Conservation (phyloP, 1,139 yeast species). For the Lodderomyces orthopsilosis region DNA sequence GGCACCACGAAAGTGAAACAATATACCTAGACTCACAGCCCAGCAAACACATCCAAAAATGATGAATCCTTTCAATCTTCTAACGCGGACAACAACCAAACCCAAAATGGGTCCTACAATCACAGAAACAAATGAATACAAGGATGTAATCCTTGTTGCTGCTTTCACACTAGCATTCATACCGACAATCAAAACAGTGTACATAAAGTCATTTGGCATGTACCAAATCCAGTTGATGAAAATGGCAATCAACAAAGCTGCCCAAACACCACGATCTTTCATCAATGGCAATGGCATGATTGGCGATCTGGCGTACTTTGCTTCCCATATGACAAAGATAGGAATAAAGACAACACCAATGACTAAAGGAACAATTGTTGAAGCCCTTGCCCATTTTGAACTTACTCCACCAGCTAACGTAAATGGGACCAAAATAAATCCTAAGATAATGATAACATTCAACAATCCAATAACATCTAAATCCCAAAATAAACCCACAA, state of each 20-base stretch:
- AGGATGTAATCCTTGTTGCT: conserved; percentile 63
- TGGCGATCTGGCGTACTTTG: conserved; percentile 50
- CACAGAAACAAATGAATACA: conserved; percentile 64
- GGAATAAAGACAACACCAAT: conserved; percentile 61
- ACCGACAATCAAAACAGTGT: conserved; percentile 61
- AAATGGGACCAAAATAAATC: conserved; percentile 54
- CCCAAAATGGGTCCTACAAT: conserved; percentile 63
- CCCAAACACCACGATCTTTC: conserved; percentile 60
- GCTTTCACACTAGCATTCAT: conserved; percentile 55
- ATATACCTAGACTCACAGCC: conserved; percentile 33
- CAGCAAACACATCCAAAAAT: conserved; percentile 51
- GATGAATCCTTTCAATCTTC: conserved; percentile 60
- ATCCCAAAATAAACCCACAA: conserved; percentile 40
- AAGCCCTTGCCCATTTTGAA: conserved; percentile 49
- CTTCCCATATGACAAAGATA: conserved; percentile 54
- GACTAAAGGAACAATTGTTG: conserved; percentile 61
- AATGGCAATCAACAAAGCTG: conserved; percentile 51
- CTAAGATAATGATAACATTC: conserved; percentile 48
- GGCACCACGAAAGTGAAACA: conserved; percentile 32
- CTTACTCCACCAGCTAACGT: conserved; percentile 57
- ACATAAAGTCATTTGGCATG: conserved; percentile 68
- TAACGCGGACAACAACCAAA: conserved; percentile 46
- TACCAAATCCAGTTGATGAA: conserved; percentile 58
- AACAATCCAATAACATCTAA: conserved; percentile 55
- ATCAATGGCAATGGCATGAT: conserved; percentile 55